Conservation (phyloP, 2,329 filamentous ascomycete genomes). For the Penicillium sp. region DNA sequence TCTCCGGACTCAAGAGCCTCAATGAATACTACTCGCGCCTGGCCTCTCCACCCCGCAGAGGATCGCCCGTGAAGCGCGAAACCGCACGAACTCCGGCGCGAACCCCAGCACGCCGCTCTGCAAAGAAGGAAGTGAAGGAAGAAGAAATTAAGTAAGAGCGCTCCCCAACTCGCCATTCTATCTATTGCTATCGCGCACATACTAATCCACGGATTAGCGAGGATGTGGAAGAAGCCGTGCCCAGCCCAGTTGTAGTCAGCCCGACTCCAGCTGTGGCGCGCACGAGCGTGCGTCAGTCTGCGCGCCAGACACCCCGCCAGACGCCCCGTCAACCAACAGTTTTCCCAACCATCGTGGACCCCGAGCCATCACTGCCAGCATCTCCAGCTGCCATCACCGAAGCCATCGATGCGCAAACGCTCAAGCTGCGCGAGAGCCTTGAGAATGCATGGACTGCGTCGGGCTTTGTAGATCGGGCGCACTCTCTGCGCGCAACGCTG, state of each 20-base stretch:
- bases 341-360: not conserved
- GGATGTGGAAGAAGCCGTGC: not conserved
- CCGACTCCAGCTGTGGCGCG: constrained; percentile 1
- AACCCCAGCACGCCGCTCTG: constrained; percentile 26
- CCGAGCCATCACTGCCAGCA: constrained; percentile 32
- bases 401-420: constrained; percentile 68
- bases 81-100: constrained; percentile 36
- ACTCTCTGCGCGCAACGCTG: constrained; percentile 66
- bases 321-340: not conserved
- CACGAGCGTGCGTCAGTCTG: not conserved
- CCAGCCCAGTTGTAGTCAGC: constrained; percentile 3
- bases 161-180: constrained; percentile 20
- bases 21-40: constrained; percentile 70
- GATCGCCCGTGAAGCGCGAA: constrained; percentile 53
- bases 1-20: constrained; percentile 64
- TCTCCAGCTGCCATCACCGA: constrained; percentile 56
- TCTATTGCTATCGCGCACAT: constrained; percentile 13
- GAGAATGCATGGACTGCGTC: constrained; percentile 38
- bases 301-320: constrained; percentile 2
- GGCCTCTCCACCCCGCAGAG: constrained; percentile 35
- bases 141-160: constrained; percentile 37
- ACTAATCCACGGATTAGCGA: constrained; percentile 14
- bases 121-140: constrained; percentile 41
- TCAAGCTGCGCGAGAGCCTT: constrained; percentile 37
- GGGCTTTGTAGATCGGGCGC: constrained; percentile 49